phyloP scores from a whole-genome alignment of 176 grass and related monocot genomes.

The Bonia amplexicaulis region DNA sequence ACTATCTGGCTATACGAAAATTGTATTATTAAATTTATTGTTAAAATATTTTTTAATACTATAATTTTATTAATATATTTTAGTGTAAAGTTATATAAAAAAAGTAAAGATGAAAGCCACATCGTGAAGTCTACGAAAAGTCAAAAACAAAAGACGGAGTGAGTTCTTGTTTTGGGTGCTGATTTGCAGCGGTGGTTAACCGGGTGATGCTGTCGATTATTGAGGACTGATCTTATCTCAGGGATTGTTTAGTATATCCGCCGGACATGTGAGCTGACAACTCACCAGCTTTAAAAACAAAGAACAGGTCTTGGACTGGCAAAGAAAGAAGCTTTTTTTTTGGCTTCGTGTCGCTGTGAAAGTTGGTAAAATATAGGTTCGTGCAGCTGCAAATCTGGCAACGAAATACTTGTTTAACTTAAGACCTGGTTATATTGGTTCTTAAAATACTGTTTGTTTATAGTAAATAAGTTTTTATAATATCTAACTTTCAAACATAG shows the following conservation, averaged over 20 bases:
- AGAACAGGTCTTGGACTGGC: not conserved
- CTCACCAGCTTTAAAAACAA: not conserved
- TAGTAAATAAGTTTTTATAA: too few relatives aligned
- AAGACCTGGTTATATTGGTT: too few relatives aligned
- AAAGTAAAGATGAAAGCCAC: too few relatives aligned
- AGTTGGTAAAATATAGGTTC: not conserved
- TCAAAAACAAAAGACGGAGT: too few relatives aligned
- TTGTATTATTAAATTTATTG: too few relatives aligned
- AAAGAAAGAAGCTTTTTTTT: not conserved
- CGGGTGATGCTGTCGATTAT: not conserved
- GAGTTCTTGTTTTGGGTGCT: not conserved
- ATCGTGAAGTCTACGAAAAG: too few relatives aligned
- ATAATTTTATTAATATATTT: too few relatives aligned
- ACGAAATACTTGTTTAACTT: not conserved
- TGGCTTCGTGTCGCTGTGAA: not conserved
- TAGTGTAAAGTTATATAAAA: too few relatives aligned
- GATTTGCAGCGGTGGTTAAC: not conserved
- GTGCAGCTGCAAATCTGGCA: not conserved
- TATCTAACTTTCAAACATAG: too few relatives aligned
- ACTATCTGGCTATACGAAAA: too few relatives aligned
- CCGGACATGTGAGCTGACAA: conserved; percentile 24
- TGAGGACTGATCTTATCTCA: not conserved
- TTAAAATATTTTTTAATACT: too few relatives aligned
- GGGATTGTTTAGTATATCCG: conserved; percentile 7
- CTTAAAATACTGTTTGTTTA: too few relatives aligned